Percentiles rank a stretch among this genome's conserved stretches.
Conservation (phyloP, 768 basidiomycete genomes). For the Termitomyces bulborhizus region DNA sequence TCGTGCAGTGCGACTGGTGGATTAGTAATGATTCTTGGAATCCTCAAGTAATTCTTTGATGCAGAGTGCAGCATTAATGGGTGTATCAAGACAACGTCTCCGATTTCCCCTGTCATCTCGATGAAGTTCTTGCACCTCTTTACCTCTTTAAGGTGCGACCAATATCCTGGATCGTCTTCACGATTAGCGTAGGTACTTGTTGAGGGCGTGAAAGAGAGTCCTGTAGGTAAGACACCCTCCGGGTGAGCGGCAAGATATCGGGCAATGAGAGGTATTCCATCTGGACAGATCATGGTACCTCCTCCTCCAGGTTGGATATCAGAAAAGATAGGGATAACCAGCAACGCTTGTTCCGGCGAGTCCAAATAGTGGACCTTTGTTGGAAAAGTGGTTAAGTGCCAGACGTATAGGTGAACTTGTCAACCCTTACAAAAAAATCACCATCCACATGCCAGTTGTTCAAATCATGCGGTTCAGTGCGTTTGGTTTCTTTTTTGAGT, state of each 20-base stretch:
- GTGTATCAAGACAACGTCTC: conserved; percentile 61
- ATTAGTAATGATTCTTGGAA: conserved; percentile 59
- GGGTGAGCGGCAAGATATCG: conserved; percentile 46
- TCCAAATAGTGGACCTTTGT: conserved; percentile 52
- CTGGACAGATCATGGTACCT: conserved; percentile 54
- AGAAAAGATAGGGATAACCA: conserved; percentile 57
- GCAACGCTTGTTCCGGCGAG: conserved; percentile 58
- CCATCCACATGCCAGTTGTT: conserved; percentile 64
- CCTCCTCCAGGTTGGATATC: conserved; percentile 50
- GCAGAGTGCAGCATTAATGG: conserved; percentile 63
- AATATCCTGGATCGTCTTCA: conserved; percentile 35
- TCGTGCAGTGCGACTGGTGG: conserved; percentile 50
- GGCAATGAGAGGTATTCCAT: conserved; percentile 45
- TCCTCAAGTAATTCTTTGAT: conserved; percentile 50
- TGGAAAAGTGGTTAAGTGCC: background rate
- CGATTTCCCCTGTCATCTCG: conserved; percentile 53
- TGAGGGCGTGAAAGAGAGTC: conserved; percentile 41
- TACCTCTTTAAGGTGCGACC: conserved; percentile 38
- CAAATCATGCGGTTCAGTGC: conserved; percentile 35
- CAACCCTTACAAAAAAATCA: conserved; percentile 42
- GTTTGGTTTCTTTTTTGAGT: conserved; percentile 23
- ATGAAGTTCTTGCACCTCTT: conserved; percentile 37
- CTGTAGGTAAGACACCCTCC: conserved; percentile 42
- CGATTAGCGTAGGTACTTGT: conserved; percentile 28
- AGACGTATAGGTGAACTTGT: background rate